These are phyloP conservation scores for Singerocomus inundabilis DNA, from an alignment of 1,284 basidiomycete genomes.

Conservation along the genomic window DNA sequence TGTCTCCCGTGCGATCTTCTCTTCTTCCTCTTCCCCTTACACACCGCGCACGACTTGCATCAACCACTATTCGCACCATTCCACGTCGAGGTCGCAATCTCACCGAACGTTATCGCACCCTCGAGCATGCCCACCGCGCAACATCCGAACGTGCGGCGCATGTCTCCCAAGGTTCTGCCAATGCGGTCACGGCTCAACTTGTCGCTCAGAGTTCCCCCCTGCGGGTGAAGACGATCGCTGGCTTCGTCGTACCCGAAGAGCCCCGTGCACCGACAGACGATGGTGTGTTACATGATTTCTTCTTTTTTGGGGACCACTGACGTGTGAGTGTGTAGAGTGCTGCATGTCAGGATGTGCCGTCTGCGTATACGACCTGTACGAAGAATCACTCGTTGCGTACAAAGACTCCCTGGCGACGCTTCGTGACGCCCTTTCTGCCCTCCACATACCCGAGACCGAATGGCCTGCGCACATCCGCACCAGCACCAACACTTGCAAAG, in stretches of 20 bases:
- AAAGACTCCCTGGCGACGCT: constrained; percentile 53
- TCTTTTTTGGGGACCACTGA: not conserved
- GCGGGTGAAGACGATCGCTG: constrained; percentile 38
- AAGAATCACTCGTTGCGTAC: constrained; percentile 72
- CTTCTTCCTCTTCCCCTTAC: not conserved
- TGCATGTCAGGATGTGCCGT: constrained; percentile 91
- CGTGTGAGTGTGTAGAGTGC: constrained; percentile 56
- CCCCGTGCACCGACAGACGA: constrained; percentile 63
- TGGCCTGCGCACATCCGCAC: constrained; percentile 60
- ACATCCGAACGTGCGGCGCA: constrained; percentile 35
- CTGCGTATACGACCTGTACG: constrained; percentile 86
- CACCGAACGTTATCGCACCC: constrained; percentile 48
- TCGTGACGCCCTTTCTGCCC: constrained; percentile 46
- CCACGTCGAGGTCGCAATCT: constrained; percentile 46
- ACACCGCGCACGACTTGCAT: constrained; percentile 8
- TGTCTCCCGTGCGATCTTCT: constrained; percentile 11
- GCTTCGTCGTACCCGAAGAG: constrained; percentile 57
- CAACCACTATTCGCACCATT: not conserved
- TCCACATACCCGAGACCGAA: constrained; percentile 52
- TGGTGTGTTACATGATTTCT: constrained; percentile 36
- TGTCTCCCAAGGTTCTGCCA: constrained; percentile 10
- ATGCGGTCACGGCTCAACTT: not conserved
- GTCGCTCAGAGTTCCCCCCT: not conserved
- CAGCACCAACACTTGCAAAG: not conserved
- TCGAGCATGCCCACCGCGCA: constrained; percentile 54